Evolutionary conservation across 306 rosid genomes (phyloP).

Genomic region (Dalbergia oliveri): DNA sequence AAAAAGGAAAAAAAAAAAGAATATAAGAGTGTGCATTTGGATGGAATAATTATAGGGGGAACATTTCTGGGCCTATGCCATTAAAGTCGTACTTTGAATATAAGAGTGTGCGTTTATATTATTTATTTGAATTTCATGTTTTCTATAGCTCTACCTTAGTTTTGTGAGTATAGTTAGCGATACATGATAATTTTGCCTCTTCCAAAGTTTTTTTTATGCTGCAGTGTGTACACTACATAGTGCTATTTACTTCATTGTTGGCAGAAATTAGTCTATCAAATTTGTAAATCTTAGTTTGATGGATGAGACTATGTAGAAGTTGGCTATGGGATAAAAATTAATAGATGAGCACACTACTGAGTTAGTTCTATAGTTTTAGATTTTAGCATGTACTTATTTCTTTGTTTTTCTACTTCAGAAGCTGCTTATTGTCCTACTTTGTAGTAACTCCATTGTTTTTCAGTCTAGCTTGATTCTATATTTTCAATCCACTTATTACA

Average conservation of each 20-base stretch:
- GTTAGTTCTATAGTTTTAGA: conserved; percentile 13
- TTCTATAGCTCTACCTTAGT: neutral
- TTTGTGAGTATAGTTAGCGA: conserved; percentile 14
- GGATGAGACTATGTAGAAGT: neutral
- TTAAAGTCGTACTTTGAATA: neutral
- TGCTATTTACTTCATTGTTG: conserved; percentile 20
- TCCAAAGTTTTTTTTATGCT: conserved; percentile 33
- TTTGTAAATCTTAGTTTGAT: too few relatives aligned
- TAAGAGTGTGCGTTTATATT: conserved; percentile 28
- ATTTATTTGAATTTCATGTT: conserved; percentile 1
- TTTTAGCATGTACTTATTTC: too few relatives aligned
- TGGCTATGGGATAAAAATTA: neutral
- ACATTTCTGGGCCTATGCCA: neutral
- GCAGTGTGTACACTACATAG: neutral
- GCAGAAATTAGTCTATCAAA: neutral
- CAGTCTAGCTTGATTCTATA: too few relatives aligned
- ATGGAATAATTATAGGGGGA: too few relatives aligned
- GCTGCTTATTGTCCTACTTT: too few relatives aligned
- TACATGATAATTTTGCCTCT: neutral
- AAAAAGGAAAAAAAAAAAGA: too few relatives aligned
- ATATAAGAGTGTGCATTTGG: too few relatives aligned
- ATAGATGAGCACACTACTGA: neutral
- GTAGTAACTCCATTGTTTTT: too few relatives aligned
- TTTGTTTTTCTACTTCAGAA: too few relatives aligned
- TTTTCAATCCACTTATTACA: too few relatives aligned